Evolutionary conservation across 164 flowering plant genomes (phyloP).

Genomic region (Umbellularia californica): DNA sequence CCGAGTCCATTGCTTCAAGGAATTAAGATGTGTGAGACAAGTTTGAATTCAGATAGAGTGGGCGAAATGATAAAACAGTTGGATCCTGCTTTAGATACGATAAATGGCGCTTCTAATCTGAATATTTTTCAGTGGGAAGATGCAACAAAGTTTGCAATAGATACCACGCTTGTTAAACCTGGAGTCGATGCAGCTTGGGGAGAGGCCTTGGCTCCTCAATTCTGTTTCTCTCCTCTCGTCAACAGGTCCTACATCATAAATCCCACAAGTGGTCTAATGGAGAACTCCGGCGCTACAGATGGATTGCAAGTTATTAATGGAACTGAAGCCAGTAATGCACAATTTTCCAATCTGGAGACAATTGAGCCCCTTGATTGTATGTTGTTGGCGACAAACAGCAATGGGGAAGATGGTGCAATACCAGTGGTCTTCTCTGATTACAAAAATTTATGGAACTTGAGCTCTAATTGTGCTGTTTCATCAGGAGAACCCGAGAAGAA

Average conservation of each 20-base stretch:
- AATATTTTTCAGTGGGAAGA: slow-evolving; percentile 14
- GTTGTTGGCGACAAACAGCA: slow-evolving; percentile 54
- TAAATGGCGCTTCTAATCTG: slow-evolving; percentile 12
- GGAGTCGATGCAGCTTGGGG: slow-evolving; percentile 12
- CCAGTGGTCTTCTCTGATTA: slow-evolving; percentile 55
- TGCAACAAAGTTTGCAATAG: slow-evolving; percentile 17
- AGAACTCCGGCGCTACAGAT: slow-evolving; percentile 11
- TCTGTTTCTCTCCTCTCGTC: slow-evolving; percentile 12
- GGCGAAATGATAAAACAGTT: slow-evolving; percentile 9
- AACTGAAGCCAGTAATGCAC: slow-evolving; percentile 8
- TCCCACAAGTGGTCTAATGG: slow-evolving; percentile 14
- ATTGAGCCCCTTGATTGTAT: slow-evolving; percentile 61
- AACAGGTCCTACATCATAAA: slow-evolving; percentile 13
- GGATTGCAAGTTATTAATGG: slow-evolving; percentile 11
- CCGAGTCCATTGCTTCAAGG: slow-evolving; percentile 17
- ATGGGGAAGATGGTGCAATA: slow-evolving; percentile 59
- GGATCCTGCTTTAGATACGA: slow-evolving; percentile 12
- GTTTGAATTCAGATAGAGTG: slow-evolving; percentile 12
- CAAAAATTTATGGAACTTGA: slow-evolving; percentile 38
- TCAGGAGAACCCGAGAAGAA: slow-evolving; percentile 52
- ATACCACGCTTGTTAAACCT: slow-evolving; percentile 14
- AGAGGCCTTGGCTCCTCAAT: slow-evolving; percentile 7
- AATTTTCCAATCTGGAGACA: slow-evolving; percentile 23
- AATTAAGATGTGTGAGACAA: background rate
- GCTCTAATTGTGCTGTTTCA: slow-evolving; percentile 28